These are phyloP conservation scores for Rutidosis leptorrhynchoides DNA, from an alignment of 129 eudicot genomes.

Conservation along the genomic window DNA sequence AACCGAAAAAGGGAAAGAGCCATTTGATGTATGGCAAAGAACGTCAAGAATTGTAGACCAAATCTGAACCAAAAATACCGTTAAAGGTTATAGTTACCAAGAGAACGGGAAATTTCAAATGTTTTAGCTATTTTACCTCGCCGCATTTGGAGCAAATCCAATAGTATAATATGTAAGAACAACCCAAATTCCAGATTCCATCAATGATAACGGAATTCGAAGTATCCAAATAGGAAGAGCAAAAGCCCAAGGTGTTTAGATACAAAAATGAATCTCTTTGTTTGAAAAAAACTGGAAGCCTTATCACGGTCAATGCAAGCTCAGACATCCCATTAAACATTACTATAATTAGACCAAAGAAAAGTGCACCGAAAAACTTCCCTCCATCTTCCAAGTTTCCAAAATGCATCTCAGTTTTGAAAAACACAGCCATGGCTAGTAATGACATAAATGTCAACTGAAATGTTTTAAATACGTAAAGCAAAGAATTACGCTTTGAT, in stretches of 20 bases:
- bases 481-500: constrained; percentile 33
- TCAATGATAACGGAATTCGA: constrained; percentile 32
- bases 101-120: not conserved
- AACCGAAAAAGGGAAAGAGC: constrained; percentile 39
- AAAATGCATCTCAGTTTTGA: constrained; percentile 39
- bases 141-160: constrained; percentile 32
- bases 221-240: constrained; percentile 40
- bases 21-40: constrained; percentile 41
- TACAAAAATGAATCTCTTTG: constrained; percentile 38
- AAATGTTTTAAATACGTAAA: constrained; percentile 36
- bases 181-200: constrained; percentile 42
- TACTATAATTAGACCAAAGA: constrained; percentile 32
- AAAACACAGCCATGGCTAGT: constrained; percentile 36
- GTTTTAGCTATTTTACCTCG: constrained; percentile 22
- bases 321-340: constrained; percentile 44
- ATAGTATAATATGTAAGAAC: constrained; percentile 37
- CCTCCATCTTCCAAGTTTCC: constrained; percentile 38
- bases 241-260: constrained; percentile 41
- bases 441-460: constrained; percentile 39
- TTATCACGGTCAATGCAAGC: constrained; percentile 33
- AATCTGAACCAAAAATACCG: constrained; percentile 19
- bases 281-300: constrained; percentile 37
- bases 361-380: constrained; percentile 35
- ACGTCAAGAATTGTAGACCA: constrained; percentile 32
- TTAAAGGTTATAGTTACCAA: not conserved